Conservation (phyloP, 2,329 filamentous ascomycete species). For the Calonectria montana region DNA sequence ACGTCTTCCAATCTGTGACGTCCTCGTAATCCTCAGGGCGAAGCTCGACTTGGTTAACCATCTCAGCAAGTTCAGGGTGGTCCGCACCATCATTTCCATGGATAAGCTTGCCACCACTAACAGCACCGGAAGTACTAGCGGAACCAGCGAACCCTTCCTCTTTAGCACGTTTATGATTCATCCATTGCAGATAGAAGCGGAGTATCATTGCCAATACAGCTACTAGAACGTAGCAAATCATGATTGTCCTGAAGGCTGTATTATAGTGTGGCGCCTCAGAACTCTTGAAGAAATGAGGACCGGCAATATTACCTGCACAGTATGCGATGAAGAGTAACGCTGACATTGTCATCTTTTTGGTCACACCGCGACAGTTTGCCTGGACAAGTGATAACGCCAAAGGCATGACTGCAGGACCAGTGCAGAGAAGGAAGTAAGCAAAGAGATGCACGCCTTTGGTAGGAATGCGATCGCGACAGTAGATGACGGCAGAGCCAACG, state of each 20-base stretch:
- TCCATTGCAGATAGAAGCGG: slow-evolving; percentile 58
- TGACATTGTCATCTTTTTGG: slow-evolving; percentile 71
- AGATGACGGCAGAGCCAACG: slow-evolving; percentile 65
- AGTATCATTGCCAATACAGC: slow-evolving; percentile 57
- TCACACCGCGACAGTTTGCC: slow-evolving; percentile 66
- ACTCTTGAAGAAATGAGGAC: slow-evolving; percentile 65
- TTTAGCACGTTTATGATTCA: slow-evolving; percentile 55
- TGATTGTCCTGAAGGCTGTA: slow-evolving; percentile 66
- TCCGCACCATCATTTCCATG: not conserved
- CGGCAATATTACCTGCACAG: slow-evolving; percentile 66
- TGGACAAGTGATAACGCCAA: slow-evolving; percentile 66
- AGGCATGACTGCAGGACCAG: slow-evolving; percentile 65
- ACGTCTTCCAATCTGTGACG: slow-evolving; percentile 69
- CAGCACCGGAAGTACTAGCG: slow-evolving; percentile 49
- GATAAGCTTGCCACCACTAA: slow-evolving; percentile 43
- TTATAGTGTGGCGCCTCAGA: slow-evolving; percentile 62
- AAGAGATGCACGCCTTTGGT: slow-evolving; percentile 60
- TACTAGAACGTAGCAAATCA: slow-evolving; percentile 65
- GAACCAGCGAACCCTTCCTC: slow-evolving; percentile 57
- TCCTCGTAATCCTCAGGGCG: slow-evolving; percentile 62
- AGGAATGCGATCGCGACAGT: slow-evolving; percentile 54
- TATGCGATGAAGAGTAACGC: slow-evolving; percentile 67
- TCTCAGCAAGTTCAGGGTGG: not conserved
- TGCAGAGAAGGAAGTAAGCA: slow-evolving; percentile 67
- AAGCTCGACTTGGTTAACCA: slow-evolving; percentile 10